These are phyloP conservation scores for Pichia sp. DNA, from an alignment of 1,139 yeast genomes.

Conservation along the genomic window DNA sequence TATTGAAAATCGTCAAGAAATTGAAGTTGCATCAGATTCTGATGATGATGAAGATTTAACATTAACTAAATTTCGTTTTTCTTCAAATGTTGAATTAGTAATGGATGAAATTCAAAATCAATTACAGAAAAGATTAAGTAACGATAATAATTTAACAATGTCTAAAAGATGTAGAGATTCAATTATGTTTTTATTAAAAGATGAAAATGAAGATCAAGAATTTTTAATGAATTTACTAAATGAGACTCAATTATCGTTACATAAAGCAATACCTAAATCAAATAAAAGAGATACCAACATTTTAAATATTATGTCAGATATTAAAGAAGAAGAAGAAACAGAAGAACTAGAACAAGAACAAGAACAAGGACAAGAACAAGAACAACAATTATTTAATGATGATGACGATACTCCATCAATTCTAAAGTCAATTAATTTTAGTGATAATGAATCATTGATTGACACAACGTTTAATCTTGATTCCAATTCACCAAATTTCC, in stretches of 20 bases:
- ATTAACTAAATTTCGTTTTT: conserved; percentile 6
- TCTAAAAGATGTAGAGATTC: conserved; percentile 6
- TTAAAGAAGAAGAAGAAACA: background rate
- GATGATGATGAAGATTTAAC: conserved; percentile 5
- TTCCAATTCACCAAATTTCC: too few species aligned
- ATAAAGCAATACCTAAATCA: background rate
- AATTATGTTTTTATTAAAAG: conserved; percentile 2
- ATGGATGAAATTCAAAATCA: background rate
- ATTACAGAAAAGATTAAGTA: background rate
- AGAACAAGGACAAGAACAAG: background rate
- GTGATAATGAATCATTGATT: background rate
- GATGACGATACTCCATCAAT: background rate
- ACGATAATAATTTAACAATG: background rate
- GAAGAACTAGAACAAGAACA: background rate
- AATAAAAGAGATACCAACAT: background rate
- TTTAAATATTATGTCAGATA: background rate
- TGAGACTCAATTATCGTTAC: conserved; percentile 1
- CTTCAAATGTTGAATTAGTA: conserved; percentile 4
- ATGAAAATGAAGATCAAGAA: conserved; percentile 1
- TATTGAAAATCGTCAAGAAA: background rate
- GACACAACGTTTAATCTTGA: background rate
- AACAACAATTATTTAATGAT: too few species aligned
- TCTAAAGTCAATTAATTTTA: background rate
- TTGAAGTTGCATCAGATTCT: conserved; percentile 8
- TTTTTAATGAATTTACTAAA: conserved; percentile 2